Evolutionary conservation across 2,329 filamentous ascomycete species (phyloP), one percentile per base, ranked within the genome.

Genomic region (Thermothelomyces thermophilus): DNA sequence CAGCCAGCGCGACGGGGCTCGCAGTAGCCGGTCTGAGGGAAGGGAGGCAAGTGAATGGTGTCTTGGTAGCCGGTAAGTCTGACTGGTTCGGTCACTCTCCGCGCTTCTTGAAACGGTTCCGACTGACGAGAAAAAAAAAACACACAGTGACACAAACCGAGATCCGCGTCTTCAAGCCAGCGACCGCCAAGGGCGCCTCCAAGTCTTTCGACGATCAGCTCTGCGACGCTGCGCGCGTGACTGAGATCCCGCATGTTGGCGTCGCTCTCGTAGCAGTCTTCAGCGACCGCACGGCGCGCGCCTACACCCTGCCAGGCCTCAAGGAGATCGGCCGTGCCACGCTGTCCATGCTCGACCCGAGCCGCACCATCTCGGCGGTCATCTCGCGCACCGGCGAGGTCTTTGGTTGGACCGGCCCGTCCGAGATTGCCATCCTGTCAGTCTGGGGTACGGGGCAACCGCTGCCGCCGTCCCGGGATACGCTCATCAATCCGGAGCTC

Each of bases 111-210:
- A n/a, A n/a, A n/a, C n/a, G n/a, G n/a, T n/a, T n/a, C n/a, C n/a
- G n/a, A n/a, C n/a, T n/a, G n/a, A n/a, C n/a, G n/a, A n/a, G n/a
- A n/a, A n/a, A n/a, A n/a, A n/a, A n/a, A n/a, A n/a, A 44, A 20
- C 30, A 3, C 2, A 16, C 24, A 9, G 66, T 77, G 1, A 80
- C 77, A 1, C 73, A 77, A 65, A 87, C 84, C 1, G 88, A 90
- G 59, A 84, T 83, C n/a, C 82, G 90, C 49, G 82, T 98, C 42
- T 95, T 96, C 73, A 87, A 84, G 57, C 91, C 93, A 0, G 83
- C 89, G 2, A 80, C 80, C 1, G 76, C 83, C 17, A 97, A 95
- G 68, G 93, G 91, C n/a, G 90, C 91, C 0, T 87, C 90, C 48
- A 95, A 93, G 60, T 82, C 83, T 1, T 97, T 93, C 69, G 90